phyloP scores from a whole-genome alignment of 495 filamentous ascomycete species.

The Aspergillus baeticus region DNA sequence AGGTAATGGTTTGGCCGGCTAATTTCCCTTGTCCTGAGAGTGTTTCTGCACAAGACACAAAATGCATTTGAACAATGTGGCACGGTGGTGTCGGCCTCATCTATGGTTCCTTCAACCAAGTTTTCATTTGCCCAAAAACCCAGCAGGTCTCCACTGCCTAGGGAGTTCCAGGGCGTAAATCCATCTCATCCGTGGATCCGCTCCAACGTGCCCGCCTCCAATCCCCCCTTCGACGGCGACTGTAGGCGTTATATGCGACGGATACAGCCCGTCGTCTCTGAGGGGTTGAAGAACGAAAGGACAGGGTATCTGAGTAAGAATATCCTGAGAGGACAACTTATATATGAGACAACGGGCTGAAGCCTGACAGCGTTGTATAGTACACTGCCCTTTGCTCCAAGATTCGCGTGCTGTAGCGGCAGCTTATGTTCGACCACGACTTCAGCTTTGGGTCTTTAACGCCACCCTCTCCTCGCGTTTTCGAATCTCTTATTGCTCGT shows the following conservation, averaged over 20 bases:
- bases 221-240: not conserved
- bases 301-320: not conserved
- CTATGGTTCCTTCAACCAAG: not conserved
- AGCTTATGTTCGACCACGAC: constrained; percentile 9
- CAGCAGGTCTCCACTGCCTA: not conserved
- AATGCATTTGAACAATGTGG: not conserved
- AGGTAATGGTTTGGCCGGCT: not conserved
- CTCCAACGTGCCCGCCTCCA: not conserved
- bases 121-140: not conserved
- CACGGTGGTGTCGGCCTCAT: not conserved
- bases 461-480: constrained; percentile 9
- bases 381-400: not conserved
- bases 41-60: not conserved
- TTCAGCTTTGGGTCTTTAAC: constrained; percentile 15
- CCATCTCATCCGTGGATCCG: constrained; percentile 1
- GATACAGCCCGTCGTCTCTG: not conserved
- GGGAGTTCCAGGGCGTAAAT: not conserved
- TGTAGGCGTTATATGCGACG: no score
- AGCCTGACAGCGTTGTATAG: not conserved
- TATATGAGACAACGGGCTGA: not conserved
- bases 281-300: not conserved
- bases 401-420: constrained; percentile 10
- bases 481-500: not conserved
- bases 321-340: not conserved
- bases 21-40: not conserved